Percentiles rank a stretch among this genome's conserved stretches.
Evolutionary conservation across 1,139 yeast species (phyloP).

Genomic region (Pichia sp.): DNA sequence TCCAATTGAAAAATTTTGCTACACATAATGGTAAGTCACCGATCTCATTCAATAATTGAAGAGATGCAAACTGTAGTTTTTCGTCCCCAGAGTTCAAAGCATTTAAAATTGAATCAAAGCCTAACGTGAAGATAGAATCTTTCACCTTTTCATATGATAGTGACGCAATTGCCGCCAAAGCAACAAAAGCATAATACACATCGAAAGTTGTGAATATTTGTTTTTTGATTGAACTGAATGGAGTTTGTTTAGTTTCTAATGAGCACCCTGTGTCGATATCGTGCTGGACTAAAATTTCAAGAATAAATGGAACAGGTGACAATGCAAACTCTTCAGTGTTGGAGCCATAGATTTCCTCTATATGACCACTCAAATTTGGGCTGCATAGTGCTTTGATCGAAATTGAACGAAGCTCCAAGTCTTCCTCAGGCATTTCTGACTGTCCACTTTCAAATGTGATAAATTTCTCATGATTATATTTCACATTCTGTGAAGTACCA

Average conservation of each 20-base stretch:
- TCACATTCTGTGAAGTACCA: slow-evolving; percentile 29
- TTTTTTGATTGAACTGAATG: slow-evolving; percentile 24
- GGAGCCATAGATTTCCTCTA: slow-evolving; percentile 36
- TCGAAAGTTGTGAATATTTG: slow-evolving; percentile 15
- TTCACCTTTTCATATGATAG: slow-evolving; percentile 19
- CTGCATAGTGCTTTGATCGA: slow-evolving; percentile 41
- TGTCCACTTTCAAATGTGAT: not conserved
- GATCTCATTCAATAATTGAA: slow-evolving; percentile 49
- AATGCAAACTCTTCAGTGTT: slow-evolving; percentile 37
- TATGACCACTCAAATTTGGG: slow-evolving; percentile 43
- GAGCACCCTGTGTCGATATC: slow-evolving; percentile 20
- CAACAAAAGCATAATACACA: slow-evolving; percentile 23
- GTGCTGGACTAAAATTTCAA: slow-evolving; percentile 40
- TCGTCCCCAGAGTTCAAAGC: slow-evolving; percentile 37
- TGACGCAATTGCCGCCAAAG: slow-evolving; percentile 28
- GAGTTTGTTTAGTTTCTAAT: slow-evolving; percentile 10
- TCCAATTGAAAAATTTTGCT: slow-evolving; percentile 47
- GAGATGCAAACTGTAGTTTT: slow-evolving; percentile 41
- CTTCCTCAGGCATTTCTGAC: slow-evolving; percentile 16
- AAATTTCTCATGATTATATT: slow-evolving; percentile 23
- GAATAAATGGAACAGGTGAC: slow-evolving; percentile 45
- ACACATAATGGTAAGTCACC: slow-evolving; percentile 43
- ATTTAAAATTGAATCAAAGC: slow-evolving; percentile 37
- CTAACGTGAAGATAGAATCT: slow-evolving; percentile 37
- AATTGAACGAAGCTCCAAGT: slow-evolving; percentile 26